These are phyloP conservation scores for Starmerella asiatica DNA, from an alignment of 805 yeast genomes.

Conservation along the genomic window DNA sequence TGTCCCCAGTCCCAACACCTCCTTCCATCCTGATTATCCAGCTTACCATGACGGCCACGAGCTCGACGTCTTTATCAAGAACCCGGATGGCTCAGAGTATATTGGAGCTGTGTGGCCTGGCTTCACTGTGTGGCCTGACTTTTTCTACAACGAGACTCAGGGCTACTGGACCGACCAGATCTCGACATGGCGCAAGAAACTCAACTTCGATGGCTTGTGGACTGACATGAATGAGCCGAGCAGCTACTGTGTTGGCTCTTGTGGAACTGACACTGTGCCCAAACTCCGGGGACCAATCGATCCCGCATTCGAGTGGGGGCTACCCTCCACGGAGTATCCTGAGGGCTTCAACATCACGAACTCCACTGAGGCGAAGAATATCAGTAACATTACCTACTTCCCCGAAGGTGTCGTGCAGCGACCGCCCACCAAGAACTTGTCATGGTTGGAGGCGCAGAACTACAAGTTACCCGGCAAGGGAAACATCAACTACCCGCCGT, in stretches of 20 bases:
- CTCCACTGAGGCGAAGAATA: neutral
- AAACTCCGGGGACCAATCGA: neutral
- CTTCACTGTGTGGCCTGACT: conserved; percentile 2
- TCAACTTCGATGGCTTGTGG: conserved; percentile 3
- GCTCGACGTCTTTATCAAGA: conserved; percentile 1
- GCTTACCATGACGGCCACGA: conserved; percentile 5
- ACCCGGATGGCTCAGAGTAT: neutral
- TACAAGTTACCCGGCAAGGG: conserved; percentile 3
- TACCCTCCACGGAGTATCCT: neutral
- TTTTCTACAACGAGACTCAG: conserved; percentile 1
- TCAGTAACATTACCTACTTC: neutral
- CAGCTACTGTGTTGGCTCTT: neutral
- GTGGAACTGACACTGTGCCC: neutral
- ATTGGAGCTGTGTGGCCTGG: conserved; percentile 6
- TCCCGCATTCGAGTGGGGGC: neutral
- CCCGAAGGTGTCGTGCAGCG: no score
- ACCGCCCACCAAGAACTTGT: no score
- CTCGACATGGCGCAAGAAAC: neutral
- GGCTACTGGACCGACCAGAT: conserved; percentile 1
- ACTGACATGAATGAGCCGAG: conserved; percentile 3
- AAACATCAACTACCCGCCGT: conserved; percentile 2
- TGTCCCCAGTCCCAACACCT: conserved; percentile 1
- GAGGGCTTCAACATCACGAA: conserved; percentile 1
- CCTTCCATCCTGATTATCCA: neutral
- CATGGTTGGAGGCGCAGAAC: neutral